phyloP scores from a whole-genome alignment of 164 flowering plant genomes.

The Litsea cubeba region DNA sequence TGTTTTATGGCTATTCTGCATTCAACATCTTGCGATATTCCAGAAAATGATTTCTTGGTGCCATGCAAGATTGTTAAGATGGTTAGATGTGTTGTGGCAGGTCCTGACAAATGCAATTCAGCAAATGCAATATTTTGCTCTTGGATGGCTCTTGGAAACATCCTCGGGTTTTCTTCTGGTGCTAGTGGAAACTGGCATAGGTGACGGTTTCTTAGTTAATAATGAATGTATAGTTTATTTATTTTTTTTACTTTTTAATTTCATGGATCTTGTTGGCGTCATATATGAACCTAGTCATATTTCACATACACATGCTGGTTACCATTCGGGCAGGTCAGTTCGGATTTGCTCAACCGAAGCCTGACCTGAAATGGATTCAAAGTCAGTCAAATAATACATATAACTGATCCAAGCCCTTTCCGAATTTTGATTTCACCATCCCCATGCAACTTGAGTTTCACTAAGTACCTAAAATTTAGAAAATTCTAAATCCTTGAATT shows the following conservation, averaged over 20 bases:
- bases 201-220: conserved; percentile 29
- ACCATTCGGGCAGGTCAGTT: too few species aligned
- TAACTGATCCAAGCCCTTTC: too few species aligned
- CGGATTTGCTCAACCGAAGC: too few species aligned
- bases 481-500: too few species aligned
- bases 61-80: not conserved
- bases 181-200: conserved; percentile 92
- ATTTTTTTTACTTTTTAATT: not conserved
- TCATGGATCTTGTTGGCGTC: not conserved
- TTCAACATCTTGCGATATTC: not conserved
- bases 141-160: conserved; percentile 99
- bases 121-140: conserved; percentile 90
- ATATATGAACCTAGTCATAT: too few species aligned
- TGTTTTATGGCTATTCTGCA: conserved; percentile 5
- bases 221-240: not conserved
- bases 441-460: too few species aligned
- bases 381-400: too few species aligned
- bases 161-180: conserved; percentile 90
- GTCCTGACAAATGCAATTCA: conserved; percentile 82
- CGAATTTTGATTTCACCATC: too few species aligned
- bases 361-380: too few species aligned
- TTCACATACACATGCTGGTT: too few species aligned
- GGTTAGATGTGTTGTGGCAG: conserved; percentile 27
- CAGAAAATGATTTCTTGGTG: not conserved
- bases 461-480: too few species aligned